Conservation (phyloP, 768 basidiomycete species). For the Coprinopsis cinerea region DNA sequence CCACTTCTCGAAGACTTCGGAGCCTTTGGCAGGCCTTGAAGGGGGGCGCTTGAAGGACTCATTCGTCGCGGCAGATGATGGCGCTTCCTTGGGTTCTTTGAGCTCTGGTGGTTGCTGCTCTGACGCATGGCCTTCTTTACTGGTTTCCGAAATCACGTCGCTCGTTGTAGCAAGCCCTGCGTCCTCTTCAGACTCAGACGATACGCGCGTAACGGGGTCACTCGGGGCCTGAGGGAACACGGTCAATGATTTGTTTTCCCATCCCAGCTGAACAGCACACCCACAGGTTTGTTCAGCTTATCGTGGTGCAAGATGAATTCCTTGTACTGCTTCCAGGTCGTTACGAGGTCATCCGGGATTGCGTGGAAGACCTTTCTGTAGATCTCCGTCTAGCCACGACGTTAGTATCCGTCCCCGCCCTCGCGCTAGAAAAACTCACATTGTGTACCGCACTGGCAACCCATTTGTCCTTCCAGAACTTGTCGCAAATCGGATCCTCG, state of each 20-base stretch:
- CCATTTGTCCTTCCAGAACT: conserved; percentile 92
- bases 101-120: conserved; percentile 18
- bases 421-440: conserved; percentile 38
- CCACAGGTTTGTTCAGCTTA: conserved; percentile 61
- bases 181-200: conserved; percentile 52
- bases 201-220: conserved; percentile 47
- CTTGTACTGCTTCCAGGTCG: conserved; percentile 93
- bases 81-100: conserved; percentile 21
- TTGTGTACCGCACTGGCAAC: conserved; percentile 82
- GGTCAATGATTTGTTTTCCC: too few species aligned
- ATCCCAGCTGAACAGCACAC: conserved; percentile 16
- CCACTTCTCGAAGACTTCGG: conserved; percentile 74
- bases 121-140: conserved; percentile 21
- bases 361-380: conserved; percentile 93
- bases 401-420: too few species aligned
- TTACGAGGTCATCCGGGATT: conserved; percentile 86
- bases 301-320: conserved; percentile 78
- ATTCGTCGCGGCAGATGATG: conserved; percentile 8
- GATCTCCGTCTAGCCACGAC: conserved; percentile 82
- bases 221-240: conserved; percentile 50
- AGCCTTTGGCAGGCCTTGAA: conserved; percentile 35
- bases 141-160: conserved; percentile 24
- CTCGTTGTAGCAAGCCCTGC: conserved; percentile 23
- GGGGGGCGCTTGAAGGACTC: conserved; percentile 33
- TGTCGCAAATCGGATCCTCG: conserved; percentile 82